Base-by-base conservation (phyloP, 2,329 filamentous ascomycete genomes). In the Fulvia fulva region DNA sequence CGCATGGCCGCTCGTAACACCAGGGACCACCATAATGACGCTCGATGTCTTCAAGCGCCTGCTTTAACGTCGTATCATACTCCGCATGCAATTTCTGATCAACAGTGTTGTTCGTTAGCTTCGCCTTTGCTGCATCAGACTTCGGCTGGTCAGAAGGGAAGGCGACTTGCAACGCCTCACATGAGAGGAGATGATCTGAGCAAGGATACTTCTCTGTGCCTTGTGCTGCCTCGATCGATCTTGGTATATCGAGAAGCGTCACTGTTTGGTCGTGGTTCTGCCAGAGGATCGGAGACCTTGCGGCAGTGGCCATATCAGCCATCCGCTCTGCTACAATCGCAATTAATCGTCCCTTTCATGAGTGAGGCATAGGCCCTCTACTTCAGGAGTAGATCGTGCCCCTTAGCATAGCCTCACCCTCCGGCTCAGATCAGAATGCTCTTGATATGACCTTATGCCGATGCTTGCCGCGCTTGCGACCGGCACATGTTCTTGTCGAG, bases 151-250 rank as follows among this genome's bases (percentile, higher is more conserved):
- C 81, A 1, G 79, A 82, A 55, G 73, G 71, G 62, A 80, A 85
- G 1, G 84, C 82, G 12, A 64, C 58, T 44, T 76, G 59, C 2
- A 78, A 61, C 1, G 83, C 77, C 8, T 64, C 21, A 14, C 71
- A 75, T 7, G 83, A 85, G 23, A 79, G 59, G 67, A 77, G 66
- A 71, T 74, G 57, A 77, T 79, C 61, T 67, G 67, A 57, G 71
- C 74, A 71, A 22, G 65, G 59, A 32, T 76, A 65, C 28, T 72
- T 73, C 6, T 74, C 69, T 12, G 75, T 74, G 32, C 80, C 78
- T 73, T 91, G 89, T 19, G 83, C 84, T 59, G 83, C 78, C 63
- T 88, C 85, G 41, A 91, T 82, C 1, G 89, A 89, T 19, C 78
- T 76, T 23, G 89, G 88, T 47, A 91, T 82, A 67, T 92, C 89